Base-by-base conservation (phyloP, 1,284 basidiomycete genomes). In the Sporisorium reilianum region DNA sequence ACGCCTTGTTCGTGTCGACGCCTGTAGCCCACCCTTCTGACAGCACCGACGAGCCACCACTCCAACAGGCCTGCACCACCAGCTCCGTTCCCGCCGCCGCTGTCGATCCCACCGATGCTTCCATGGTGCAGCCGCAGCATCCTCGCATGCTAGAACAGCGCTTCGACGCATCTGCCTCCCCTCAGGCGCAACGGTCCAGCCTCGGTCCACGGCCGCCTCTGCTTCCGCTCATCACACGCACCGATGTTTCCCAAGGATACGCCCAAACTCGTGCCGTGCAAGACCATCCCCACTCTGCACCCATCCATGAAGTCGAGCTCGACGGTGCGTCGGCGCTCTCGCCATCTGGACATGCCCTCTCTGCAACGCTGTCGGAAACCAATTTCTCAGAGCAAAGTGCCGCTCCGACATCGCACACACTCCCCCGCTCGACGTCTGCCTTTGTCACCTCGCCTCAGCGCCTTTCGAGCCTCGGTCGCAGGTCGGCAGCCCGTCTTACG, bases 391-490 rank as follows among this genome's bases (percentile, higher is more conserved):
- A 54, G 32, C 44, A 48, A 22, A 23, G 20, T 10, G 20, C n/a
- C 11, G 25, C 9, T 23, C 41, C 22, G 8, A n/a, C 45, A 0
- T 3, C n/a, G 9, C 52, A 48, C 12, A 5, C 25, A 1, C 28
- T 57, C 1, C 38, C 61, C 9, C 38, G 23, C 6, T 70, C 62
- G 5, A 28, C 44, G 4, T 61, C 61, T 2, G 49, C 44, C 12
- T 45, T 40, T 30, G 67, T 64, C 50, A 49, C 48, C 20, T 70
- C 67, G 34, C 62, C 62, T 9, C 67, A 64, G 36, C 56, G 61
- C 30, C 57, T 64, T 32, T 70, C 67, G 1, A 70, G 61, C 36
- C 67, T 70, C n/a, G 50, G 62, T 34, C 55, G 53, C 38, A 44
- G 45, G 14, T 55, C 54, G 8, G 57, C 67, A 28, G 32, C 61